phyloP scores from a whole-genome alignment of 306 rosid species.

The Psophocarpus tetragonolobus region DNA sequence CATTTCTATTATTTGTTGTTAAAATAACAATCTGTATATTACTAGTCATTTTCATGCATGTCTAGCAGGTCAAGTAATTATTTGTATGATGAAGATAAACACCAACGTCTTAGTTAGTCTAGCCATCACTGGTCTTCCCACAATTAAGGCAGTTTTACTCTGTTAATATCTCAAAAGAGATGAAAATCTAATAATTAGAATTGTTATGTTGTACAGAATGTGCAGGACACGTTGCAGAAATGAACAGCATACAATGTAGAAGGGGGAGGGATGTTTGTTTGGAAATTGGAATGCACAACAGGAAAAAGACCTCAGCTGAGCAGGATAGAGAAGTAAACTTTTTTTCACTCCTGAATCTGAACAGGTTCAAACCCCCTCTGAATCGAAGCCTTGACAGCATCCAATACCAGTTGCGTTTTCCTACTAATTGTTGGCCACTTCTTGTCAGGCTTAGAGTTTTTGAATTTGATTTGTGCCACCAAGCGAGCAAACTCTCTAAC shows the following conservation, averaged over 20 bases:
- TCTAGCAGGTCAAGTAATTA: not conserved
- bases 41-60: not conserved
- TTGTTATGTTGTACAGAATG: not conserved
- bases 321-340: not conserved
- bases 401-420: conserved; percentile 69
- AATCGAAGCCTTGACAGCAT: conserved; percentile 72
- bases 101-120: not conserved
- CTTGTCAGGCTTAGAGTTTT: conserved; percentile 53
- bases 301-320: not conserved
- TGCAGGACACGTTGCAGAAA: not conserved
- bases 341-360: conserved; percentile 37
- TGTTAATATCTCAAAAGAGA: not conserved
- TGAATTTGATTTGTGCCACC: conserved; percentile 51
- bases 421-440: conserved; percentile 67
- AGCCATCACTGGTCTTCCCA: not conserved
- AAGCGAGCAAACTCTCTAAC: conserved; percentile 61
- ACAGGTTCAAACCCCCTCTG: conserved; percentile 52
- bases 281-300: not conserved
- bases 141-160: not conserved
- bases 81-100: not conserved
- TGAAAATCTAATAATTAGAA: not conserved
- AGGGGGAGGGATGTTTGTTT: conserved; percentile 9
- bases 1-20: no score
- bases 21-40: no score
- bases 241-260: not conserved